Evolutionary conservation across 768 basidiomycete genomes (phyloP).

Genomic region (Botryobasidium botryosum): DNA sequence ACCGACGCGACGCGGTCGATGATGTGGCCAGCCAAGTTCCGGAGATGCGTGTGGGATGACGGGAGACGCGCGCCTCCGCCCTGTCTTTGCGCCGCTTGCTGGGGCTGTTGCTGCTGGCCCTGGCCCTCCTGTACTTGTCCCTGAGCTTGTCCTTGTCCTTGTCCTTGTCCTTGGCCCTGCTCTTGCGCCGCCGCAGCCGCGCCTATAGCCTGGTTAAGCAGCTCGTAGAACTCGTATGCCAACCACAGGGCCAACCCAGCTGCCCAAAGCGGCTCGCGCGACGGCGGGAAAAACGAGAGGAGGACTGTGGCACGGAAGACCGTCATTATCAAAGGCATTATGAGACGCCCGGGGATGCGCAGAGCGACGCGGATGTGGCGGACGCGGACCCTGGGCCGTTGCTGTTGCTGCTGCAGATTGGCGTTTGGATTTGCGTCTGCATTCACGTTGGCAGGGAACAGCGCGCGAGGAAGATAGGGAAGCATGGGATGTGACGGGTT

Average conservation of each 20-base stretch:
- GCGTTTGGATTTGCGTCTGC: too few species aligned
- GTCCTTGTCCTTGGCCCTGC: neutral
- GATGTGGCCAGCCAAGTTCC: neutral
- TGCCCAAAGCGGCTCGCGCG: conserved; percentile 1
- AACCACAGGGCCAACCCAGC: neutral
- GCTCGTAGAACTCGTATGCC: neutral
- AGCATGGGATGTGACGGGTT: neutral
- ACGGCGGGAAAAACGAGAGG: neutral
- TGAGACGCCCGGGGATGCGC: neutral
- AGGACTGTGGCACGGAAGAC: neutral
- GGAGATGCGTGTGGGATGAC: neutral
- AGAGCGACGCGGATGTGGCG: neutral
- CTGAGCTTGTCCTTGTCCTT: neutral
- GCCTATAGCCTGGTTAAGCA: neutral
- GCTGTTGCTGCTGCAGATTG: neutral
- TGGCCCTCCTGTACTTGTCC: neutral
- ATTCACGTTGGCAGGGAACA: too few species aligned
- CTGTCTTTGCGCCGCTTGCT: neutral
- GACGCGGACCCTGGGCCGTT: neutral
- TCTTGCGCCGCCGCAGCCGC: neutral
- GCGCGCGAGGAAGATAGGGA: neutral
- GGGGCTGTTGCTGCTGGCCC: neutral
- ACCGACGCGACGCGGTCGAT: conserved; percentile 1
- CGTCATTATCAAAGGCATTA: neutral
- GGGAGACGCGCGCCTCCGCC: neutral